Evolutionary conservation across 345 rosid species (phyloP), one percentile per base, ranked within the genome.

Genomic region (Abelmoschus esculentus): DNA sequence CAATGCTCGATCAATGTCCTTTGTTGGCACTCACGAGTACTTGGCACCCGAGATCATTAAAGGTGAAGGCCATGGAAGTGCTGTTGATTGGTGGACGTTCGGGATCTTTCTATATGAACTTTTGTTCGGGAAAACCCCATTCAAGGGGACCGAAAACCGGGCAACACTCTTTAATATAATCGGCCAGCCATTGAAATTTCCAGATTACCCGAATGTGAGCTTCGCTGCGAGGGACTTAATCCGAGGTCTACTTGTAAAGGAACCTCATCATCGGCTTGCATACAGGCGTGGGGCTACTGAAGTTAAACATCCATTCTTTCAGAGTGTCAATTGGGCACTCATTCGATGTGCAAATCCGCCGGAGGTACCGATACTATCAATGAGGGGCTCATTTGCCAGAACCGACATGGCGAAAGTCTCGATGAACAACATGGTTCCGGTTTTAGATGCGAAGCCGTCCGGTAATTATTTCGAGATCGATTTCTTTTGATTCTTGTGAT

Each of bases 11-110:
- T 91, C 97, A 5, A 91, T 87, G 93, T 89, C 97, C 0, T 91
- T 91, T 5, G 97, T 91, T 1, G 97, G 97, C 4, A 89, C 93
- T 61, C 97, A 91, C 22, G 96, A 91, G 80, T 91, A 91, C 81
- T 74, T 91, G 73, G 97, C 97, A 6, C 97, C 97, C 19, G 97
- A 91, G 75, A 86, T 89, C 61, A 85, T 91, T 73, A 89, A 85
- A 71, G 92, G 97, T 40, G 90, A 91, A 79, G 97, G 97, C 50
- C 97, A 89, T 3, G 96, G 93, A 31, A 86, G 93, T 66, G 96
- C 96, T 7, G 96, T 89, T 3, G 97, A 91, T 70, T 91, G 97
- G 97, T 91, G 96, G 97, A 89, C 93, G 0, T 88, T 87, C 31
- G 97, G 97, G 77, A 83, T 89, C 13, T 89, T 91, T 71, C 87